Conservation (phyloP, 139 green algal genomes). For the Chlorella sp. region DNA sequence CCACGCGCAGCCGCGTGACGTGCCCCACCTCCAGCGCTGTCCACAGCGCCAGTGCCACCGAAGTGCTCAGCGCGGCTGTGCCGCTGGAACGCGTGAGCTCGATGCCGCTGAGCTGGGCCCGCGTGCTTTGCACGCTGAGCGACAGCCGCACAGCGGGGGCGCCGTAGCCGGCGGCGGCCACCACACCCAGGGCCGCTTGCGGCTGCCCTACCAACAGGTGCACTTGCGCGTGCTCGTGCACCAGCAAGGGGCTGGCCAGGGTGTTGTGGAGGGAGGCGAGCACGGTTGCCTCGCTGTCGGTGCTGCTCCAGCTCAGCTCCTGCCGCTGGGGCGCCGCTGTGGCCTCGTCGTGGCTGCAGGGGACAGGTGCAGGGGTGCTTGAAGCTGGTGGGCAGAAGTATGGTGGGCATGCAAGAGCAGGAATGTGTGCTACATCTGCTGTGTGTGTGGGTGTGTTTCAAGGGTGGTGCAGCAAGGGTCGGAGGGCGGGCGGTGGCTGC, state of each 20-base stretch:
- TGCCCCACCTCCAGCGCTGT: slow-evolving; percentile 52
- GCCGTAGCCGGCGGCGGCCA: slow-evolving; percentile 5
- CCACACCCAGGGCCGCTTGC: neutral
- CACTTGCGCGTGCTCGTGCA: slow-evolving; percentile 45
- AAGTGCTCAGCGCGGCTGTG: slow-evolving; percentile 39
- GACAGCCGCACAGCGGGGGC: neutral
- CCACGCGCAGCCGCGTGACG: slow-evolving; percentile 41
- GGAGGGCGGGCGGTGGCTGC: neutral
- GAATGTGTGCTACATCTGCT: neutral
- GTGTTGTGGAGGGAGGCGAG: slow-evolving; percentile 26
- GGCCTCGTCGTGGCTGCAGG: neutral
- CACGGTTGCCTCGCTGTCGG: slow-evolving; percentile 37
- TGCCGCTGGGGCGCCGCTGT: neutral
- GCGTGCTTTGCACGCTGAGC: slow-evolving; percentile 48
- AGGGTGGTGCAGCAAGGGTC: neutral
- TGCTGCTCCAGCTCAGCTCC: slow-evolving; percentile 41
- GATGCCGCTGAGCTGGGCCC: slow-evolving; percentile 52
- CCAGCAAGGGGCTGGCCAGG: slow-evolving; percentile 30
- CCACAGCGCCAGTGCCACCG: slow-evolving; percentile 52
- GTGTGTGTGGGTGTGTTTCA: neutral
- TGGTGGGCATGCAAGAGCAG: neutral
- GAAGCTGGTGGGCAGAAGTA: neutral
- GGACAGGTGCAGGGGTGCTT: neutral
- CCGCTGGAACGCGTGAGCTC: slow-evolving; percentile 48
- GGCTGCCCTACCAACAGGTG: neutral